Base-by-base conservation (phyloP, 1,139 yeast species). In the Protomyces pachydermus region DNA sequence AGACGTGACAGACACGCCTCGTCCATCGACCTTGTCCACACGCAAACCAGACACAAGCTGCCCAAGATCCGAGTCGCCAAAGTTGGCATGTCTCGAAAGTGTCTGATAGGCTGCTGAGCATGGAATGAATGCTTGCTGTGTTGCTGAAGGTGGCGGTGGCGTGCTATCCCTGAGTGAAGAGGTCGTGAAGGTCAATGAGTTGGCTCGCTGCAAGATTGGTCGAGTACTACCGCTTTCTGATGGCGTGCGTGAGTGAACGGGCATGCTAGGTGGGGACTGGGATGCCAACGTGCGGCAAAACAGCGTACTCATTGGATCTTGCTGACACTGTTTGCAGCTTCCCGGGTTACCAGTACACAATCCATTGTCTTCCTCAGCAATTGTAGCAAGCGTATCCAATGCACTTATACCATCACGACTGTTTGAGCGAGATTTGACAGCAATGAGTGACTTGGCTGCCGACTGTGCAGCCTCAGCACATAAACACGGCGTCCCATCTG, bases 401-500 rank as follows among this genome's bases (percentile, higher is more conserved):
- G 46, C 54, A 14, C 48, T 45, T 4, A 45, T 39, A 35, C 56
- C 32, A 39, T 58, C 57, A 32, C 37, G 42, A 20, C 55, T 51
- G 35, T 58, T 34, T 32, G 35, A 32, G 23, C 55, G 42, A 14
- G 54, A 28, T 2, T 18, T 14, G 23, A 32, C 38, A 20, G 34
- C n/a, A 38, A 42, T 9, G 50, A 58, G 28, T 12, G 68, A 69
- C 10, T 67, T 35, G 28, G 50, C 34, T 9, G 54, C 32, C 58
- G 68, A 63, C 46, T 70, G 66, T 53, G 72, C 91, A 8, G 91
- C 88, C 72, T 87, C 97, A 38, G 93, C 83, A 74, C 98, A 91
- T 2, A 91, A 88, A 76, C 98, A 91, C 3, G 96, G 95, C 0
- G 96, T 86, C 68, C 87, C 95, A 70, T 88, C 96, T 0, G 96